Evolutionary conservation across 176 grass and related monocot species (phyloP).

Genomic region (Eleusine coracana): DNA sequence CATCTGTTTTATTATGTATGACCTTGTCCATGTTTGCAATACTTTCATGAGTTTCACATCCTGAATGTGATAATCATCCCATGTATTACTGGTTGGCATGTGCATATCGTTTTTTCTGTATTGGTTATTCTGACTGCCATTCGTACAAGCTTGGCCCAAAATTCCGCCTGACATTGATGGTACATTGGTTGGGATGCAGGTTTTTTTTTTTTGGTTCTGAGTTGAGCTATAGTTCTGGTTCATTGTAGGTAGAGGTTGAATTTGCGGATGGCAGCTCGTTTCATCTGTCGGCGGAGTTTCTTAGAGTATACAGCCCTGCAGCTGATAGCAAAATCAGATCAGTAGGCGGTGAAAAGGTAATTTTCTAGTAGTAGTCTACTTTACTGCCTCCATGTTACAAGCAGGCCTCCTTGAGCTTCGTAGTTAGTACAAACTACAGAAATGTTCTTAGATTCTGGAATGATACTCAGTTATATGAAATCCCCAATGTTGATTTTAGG

Average conservation of each 20-base stretch:
- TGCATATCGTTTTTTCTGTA: not conserved
- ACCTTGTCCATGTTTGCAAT: not conserved
- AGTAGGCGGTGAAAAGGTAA: constrained; percentile 84
- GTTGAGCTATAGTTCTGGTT: not conserved
- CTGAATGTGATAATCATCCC: not conserved
- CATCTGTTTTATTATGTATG: not conserved
- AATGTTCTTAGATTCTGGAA: not conserved
- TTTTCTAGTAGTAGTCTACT: not conserved
- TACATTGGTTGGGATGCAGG: not conserved
- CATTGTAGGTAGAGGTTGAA: constrained; percentile 69
- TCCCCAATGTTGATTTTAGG: not conserved
- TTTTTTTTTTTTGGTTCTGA: not conserved
- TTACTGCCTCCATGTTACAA: not conserved
- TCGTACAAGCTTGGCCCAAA: not conserved
- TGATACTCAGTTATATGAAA: not conserved
- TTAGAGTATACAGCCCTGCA: constrained; percentile 86
- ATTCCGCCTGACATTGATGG: not conserved
- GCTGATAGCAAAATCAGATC: constrained; percentile 95
- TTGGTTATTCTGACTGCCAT: not conserved
- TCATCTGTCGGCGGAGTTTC: constrained; percentile 86
- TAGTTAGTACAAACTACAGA: not conserved
- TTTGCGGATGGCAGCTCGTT: constrained; percentile 74
- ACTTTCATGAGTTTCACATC: not conserved
- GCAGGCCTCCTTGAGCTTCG: not conserved
- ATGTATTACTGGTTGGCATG: not conserved